Evolutionary conservation across 2,329 filamentous ascomycete genomes (phyloP), one percentile per base, ranked within the genome.

Genomic region (Cladosporium sp.): DNA sequence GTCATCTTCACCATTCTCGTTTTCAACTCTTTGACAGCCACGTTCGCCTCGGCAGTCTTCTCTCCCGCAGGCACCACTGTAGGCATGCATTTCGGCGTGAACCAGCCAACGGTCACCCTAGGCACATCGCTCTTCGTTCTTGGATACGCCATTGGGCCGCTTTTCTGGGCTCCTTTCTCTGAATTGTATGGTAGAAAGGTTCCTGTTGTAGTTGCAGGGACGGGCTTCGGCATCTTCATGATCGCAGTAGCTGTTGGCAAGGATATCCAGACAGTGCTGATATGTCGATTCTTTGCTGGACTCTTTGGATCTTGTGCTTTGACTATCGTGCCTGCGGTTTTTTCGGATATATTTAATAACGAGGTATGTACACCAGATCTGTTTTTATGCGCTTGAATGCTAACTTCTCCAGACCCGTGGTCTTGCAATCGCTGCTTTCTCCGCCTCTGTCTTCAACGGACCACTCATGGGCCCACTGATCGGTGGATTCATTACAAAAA

Each of bases 21-120:
- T 7, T 88, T 83, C 61, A 87, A 84, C 5, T 88, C 86, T 15
- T 73, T 89, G 59, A 78, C 57, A 63, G 75, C 85, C 61, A 92
- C 88, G 1, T 78, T 82, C 38, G 69, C 91, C 57, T 70, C 71
- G 48, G 58, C 62, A 4, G 56, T 64, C 15, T 63, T 64, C 49
- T 71, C 68, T 8, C 64, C 71, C 2, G 76, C 74, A 1, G 69
- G 70, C 20, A 49, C 62, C 3, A 62, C 59, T 1, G 69, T 80
- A 29, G 69, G 69, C 1, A 47, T 57, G 16, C 69, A 77, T 43
- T 59, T 73, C 29, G 61, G 64, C n/a, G 65, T 77, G 12, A 69
- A 69, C 11, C 55, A 57, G n/a, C 66, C 67, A 36, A 65, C 70
- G 4, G 63, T 59, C 9, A 65, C 60, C 3, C 57, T 72, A 3